Conservation (phyloP, 805 yeast genomes). For the Brettanomyces nanus region DNA sequence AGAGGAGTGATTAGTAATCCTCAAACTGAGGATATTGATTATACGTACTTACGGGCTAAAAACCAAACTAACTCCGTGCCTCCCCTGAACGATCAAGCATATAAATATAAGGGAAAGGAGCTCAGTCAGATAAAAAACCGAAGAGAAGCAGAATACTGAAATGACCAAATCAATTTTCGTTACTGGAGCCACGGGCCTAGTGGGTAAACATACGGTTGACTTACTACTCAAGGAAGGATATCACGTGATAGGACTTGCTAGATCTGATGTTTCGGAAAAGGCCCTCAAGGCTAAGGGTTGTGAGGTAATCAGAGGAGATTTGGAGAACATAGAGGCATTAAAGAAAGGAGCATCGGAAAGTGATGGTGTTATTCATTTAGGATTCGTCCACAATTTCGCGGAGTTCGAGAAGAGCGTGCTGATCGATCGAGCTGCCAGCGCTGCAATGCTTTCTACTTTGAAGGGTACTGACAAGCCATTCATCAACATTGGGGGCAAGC, state of each 20-base stretch:
- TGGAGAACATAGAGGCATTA: not conserved
- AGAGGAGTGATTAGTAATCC: too few relatives aligned
- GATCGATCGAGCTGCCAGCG: not conserved
- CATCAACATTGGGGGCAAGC: not conserved
- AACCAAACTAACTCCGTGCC: too few relatives aligned
- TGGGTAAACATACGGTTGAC: constrained; percentile 24
- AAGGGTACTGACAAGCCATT: constrained; percentile 1
- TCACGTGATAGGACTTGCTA: constrained; percentile 23
- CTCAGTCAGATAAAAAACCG: too few relatives aligned
- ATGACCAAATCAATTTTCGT: constrained; percentile 15
- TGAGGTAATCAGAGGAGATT: constrained; percentile 1
- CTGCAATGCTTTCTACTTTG: not conserved
- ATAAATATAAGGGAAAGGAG: too few relatives aligned
- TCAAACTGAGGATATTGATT: too few relatives aligned
- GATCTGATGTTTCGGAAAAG: constrained; percentile 11
- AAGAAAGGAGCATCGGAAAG: constrained; percentile 1
- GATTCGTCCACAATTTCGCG: not conserved
- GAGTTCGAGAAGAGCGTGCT: not conserved
- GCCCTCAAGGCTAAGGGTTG: not conserved
- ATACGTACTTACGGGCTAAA: too few relatives aligned
- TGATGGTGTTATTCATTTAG: constrained; percentile 1
- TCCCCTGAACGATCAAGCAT: too few relatives aligned
- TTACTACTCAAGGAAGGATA: constrained; percentile 19
- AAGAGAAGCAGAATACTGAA: too few relatives aligned
- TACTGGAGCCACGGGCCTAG: constrained; percentile 29